Conservation (phyloP, 345 rosid genomes). For the Cardamine chenopodiifolia region DNA sequence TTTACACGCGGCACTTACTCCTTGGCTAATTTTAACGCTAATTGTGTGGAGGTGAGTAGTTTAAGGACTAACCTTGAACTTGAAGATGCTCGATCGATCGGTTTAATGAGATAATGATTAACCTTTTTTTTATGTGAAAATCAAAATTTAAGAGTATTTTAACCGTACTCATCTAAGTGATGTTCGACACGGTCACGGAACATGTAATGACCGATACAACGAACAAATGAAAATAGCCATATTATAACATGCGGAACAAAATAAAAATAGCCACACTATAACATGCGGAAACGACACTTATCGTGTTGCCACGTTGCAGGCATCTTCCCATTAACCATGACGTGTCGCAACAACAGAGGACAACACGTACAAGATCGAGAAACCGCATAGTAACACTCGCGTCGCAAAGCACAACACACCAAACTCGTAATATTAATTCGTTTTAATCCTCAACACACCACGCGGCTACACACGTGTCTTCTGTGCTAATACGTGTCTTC, state of each 20-base stretch:
- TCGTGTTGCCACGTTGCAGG: constrained; percentile 29
- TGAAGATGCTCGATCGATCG: background rate
- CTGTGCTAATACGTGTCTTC: constrained; percentile 24
- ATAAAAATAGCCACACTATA: background rate
- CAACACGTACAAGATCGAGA: constrained; percentile 29
- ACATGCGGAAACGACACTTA: constrained; percentile 34
- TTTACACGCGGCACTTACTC: background rate
- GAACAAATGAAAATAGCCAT: constrained; percentile 10
- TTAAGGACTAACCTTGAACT: constrained; percentile 7
- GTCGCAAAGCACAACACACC: constrained; percentile 2
- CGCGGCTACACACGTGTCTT: constrained; percentile 37
- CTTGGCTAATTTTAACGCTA: constrained; percentile 16
- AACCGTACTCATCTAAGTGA: background rate
- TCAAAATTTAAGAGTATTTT: background rate
- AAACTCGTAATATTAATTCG: background rate
- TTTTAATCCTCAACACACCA: constrained; percentile 28
- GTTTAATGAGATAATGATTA: background rate
- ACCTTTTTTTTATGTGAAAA: background rate
- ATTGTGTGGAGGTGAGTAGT: background rate
- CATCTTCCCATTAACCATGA: constrained; percentile 19
- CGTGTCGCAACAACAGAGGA: constrained; percentile 36
- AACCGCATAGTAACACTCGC: constrained; percentile 29
- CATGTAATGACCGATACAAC: constrained; percentile 27
- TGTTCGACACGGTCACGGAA: constrained; percentile 19
- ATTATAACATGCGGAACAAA: background rate